Base-by-base conservation (phyloP, 2,329 filamentous ascomycete species). In the Alternaria sp. region DNA sequence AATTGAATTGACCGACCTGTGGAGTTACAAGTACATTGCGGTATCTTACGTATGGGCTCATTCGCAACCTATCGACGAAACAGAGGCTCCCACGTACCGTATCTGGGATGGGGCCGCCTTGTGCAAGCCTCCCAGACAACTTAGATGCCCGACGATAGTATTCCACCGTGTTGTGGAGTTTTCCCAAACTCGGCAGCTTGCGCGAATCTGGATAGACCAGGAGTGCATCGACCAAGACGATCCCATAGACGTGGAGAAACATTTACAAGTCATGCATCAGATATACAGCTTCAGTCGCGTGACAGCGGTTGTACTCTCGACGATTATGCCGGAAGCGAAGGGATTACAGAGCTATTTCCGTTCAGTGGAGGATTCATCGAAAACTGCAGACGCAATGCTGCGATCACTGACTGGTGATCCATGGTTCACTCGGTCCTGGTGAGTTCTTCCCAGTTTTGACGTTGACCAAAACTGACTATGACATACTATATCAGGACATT, bases 61-160 rank as follows among this genome's bases (percentile, higher is more conserved):
- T 1, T 5, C 15, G 7, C 20, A 18, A 3, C 10, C 14, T 23
- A 3, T 10, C 1, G 8, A 25, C 4, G n/a, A n/a, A n/a, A n/a
- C n/a, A n/a, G n/a, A n/a, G n/a, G n/a, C n/a, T n/a, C n/a, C n/a
- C n/a, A n/a, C n/a, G n/a, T n/a, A 37, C 3, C 28, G 20, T n/a
- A 2, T 53, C 5, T 53, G 20, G 49, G 30, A 53, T 1, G 5
- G 9, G 2, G 2, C 2, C 20, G 3, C n/a, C 6, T 4, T 23
- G 6, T 0, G 23, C 0, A 25, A 25, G 14, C 6, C 3, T 4
- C 9, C 49, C 5, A 2, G 20, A 23, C 20, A 4, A 0, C 14
- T 53, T 15, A 25, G 14, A 5, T 37, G 20, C 9, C 20, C 49
- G 2, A 6, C 5, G 0, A 8, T 37, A 0, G 49, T 37, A 2